Percentiles rank a stretch among this genome's conserved stretches.
Evolutionary conservation across 148 eudicot genomes (phyloP).

Genomic region (Chenopodium album): DNA sequence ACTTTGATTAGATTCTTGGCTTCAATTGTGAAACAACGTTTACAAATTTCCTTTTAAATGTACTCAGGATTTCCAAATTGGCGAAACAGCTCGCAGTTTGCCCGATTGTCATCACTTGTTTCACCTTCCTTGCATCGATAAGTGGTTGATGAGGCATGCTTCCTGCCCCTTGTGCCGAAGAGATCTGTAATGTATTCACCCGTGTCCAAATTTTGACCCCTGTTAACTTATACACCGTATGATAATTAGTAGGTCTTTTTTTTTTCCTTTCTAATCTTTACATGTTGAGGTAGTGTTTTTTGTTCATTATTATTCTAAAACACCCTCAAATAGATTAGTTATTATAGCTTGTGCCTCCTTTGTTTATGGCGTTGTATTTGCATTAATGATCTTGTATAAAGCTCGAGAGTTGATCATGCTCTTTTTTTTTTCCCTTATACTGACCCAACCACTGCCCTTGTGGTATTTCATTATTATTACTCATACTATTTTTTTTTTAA

Average conservation of each 20-base stretch:
- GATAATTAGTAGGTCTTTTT: neutral
- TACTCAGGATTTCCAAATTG: conserved; percentile 83
- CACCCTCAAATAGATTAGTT: conserved; percentile 32
- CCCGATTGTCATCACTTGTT: conserved; percentile 94
- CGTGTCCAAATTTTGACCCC: conserved; percentile 44
- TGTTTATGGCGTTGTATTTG: conserved; percentile 19
- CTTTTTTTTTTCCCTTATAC: neutral
- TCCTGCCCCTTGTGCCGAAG: conserved; percentile 97
- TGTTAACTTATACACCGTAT: neutral
- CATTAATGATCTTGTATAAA: conserved; percentile 30
- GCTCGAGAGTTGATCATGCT: conserved; percentile 23
- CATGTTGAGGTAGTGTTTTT: conserved; percentile 22
- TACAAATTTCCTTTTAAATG: neutral
- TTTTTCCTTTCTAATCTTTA: neutral
- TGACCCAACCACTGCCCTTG: neutral
- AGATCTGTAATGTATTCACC: conserved; percentile 52
- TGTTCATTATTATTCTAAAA: conserved; percentile 29
- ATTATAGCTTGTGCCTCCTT: conserved; percentile 17
- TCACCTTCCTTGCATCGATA: conserved; percentile 95
- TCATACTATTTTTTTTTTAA: no score
- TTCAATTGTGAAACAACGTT: neutral
- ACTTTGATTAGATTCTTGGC: neutral
- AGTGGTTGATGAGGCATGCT: conserved; percentile 87
- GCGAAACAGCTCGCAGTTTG: conserved; percentile 76
- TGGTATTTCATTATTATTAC: neutral